Percentiles rank a stretch among this genome's conserved stretches.
Conservation (phyloP, 176 grass and related monocot genomes). For the Poa pratensis region DNA sequence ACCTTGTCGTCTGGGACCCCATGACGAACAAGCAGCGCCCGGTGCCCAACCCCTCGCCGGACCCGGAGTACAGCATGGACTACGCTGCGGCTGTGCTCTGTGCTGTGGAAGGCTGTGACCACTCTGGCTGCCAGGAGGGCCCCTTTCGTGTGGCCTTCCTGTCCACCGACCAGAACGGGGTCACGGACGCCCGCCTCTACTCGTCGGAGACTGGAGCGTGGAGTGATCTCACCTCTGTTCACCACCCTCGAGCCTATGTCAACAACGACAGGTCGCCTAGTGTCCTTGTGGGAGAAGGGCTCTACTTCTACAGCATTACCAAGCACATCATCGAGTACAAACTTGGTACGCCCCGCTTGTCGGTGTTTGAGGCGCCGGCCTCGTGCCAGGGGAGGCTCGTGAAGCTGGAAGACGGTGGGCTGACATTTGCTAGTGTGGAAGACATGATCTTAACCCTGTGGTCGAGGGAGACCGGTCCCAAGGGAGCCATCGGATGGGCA, state of each 20-base stretch:
- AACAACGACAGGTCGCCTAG: not conserved
- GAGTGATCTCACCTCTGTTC: not conserved
- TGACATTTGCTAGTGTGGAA: not conserved
- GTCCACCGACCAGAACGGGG: not conserved
- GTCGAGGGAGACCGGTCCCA: not conserved
- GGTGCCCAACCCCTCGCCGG: not conserved
- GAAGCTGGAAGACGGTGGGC: not conserved
- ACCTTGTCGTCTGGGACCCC: constrained; percentile 29
- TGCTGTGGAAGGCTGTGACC: not conserved
- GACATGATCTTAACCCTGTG: not conserved
- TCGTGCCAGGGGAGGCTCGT: not conserved
- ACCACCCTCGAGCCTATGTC: not conserved
- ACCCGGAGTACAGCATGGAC: not conserved
- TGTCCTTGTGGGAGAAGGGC: not conserved
- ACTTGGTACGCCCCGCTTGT: not conserved
- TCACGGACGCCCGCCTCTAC: constrained; percentile 6
- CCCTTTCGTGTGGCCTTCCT: constrained; percentile 25
- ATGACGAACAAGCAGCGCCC: not conserved
- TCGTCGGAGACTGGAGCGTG: constrained; percentile 1
- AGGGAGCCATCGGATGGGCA: not conserved
- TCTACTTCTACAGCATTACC: not conserved
- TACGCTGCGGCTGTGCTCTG: constrained; percentile 22
- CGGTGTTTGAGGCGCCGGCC: not conserved
- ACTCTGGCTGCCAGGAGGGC: constrained; percentile 18
- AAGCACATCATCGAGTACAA: not conserved